Conservation (phyloP, 805 yeast genomes). For the Suhomyces sp. region DNA sequence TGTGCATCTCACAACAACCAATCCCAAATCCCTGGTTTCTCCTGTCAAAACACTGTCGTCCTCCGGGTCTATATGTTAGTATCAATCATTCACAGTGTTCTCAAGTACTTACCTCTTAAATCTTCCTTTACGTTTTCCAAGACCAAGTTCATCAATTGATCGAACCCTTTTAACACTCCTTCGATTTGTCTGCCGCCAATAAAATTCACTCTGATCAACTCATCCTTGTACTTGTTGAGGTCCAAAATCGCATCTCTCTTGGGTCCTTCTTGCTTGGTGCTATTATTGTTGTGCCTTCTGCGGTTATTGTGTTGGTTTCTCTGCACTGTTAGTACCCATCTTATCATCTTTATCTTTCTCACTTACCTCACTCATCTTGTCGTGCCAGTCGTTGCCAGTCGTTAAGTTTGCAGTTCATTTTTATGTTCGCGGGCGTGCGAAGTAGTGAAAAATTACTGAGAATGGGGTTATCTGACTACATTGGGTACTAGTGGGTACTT, state of each 20-base stretch:
- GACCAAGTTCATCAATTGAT: constrained; percentile 76
- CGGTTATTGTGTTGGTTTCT: constrained; percentile 10
- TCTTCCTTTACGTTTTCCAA: constrained; percentile 69
- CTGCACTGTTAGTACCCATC: neutral
- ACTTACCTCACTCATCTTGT: neutral
- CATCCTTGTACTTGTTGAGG: constrained; percentile 70
- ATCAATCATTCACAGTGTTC: neutral
- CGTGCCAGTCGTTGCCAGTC: neutral
- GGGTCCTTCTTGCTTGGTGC: constrained; percentile 59
- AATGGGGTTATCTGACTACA: too few relatives aligned
- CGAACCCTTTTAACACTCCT: constrained; percentile 82
- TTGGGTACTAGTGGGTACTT: neutral
- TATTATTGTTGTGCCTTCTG: constrained; percentile 19
- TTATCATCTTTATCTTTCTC: neutral
- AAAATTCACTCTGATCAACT: constrained; percentile 70
- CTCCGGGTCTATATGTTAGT: constrained; percentile 48
- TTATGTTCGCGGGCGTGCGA: neutral
- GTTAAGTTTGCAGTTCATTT: neutral
- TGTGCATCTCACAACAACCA: constrained; percentile 85
- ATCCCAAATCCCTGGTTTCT: constrained; percentile 66
- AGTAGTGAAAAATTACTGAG: neutral
- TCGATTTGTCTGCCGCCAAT: constrained; percentile 82
- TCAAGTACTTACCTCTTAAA: constrained; percentile 46
- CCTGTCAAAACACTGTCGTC: constrained; percentile 53
- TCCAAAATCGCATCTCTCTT: constrained; percentile 88